A percentile compares a stretch with the other conserved stretches of the same genome.
Conservation (phyloP, 306 rosid genomes). For the Lotus japonicus region DNA sequence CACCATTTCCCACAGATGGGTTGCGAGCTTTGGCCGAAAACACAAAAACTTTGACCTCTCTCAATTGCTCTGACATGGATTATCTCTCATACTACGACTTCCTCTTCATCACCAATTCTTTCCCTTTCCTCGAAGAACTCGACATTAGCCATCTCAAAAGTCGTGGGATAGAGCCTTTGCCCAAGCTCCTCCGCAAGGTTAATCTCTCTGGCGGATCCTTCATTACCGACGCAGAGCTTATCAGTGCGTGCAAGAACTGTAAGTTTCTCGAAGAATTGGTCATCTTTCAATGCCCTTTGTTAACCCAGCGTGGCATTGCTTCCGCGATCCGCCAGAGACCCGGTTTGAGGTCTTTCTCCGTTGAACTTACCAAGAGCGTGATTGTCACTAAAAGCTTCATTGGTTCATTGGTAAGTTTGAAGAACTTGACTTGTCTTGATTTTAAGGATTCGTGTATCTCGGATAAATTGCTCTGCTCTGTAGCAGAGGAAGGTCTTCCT, state of each 20-base stretch:
- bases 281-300: slow-evolving; percentile 15
- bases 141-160: slow-evolving; percentile 31
- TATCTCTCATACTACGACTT: slow-evolving; percentile 21
- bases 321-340: slow-evolving; percentile 25
- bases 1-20: slow-evolving; percentile 29
- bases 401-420: slow-evolving; percentile 18
- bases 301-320: slow-evolving; percentile 47
- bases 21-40: slow-evolving; percentile 16
- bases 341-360: slow-evolving; percentile 35
- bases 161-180: no score
- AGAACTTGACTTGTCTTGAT: slow-evolving; percentile 34
- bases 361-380: background rate
- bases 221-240: slow-evolving; percentile 33
- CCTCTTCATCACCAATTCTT: slow-evolving; percentile 19
- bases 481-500: slow-evolving; percentile 49
- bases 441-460: slow-evolving; percentile 27
- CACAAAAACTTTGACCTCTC: slow-evolving; percentile 19
- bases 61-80: slow-evolving; percentile 26
- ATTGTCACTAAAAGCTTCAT: background rate
- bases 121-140: slow-evolving; percentile 53
- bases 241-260: slow-evolving; percentile 30
- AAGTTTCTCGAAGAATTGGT: slow-evolving; percentile 28
- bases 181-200: slow-evolving; percentile 42
- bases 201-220: slow-evolving; percentile 39
- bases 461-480: slow-evolving; percentile 38